These are phyloP conservation scores for Phytophthora pisi DNA, from an alignment of 352 stramenopile genomes.

Conservation along the genomic window DNA sequence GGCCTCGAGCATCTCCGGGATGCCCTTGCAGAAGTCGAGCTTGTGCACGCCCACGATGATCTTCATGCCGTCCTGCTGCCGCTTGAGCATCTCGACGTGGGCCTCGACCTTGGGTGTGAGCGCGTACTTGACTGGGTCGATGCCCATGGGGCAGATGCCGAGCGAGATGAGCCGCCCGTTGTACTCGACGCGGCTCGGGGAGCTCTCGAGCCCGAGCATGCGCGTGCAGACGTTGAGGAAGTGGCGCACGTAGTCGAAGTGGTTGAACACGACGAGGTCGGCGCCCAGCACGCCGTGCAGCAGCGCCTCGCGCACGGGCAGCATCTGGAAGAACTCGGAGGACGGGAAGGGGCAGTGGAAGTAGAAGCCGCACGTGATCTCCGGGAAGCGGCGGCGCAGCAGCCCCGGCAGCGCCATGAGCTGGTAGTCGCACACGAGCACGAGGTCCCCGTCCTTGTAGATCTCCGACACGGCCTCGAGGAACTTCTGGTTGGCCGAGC, in stretches of 20 bases:
- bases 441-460: slow-evolving; percentile 85
- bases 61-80: slow-evolving; percentile 73
- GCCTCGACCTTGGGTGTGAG: slow-evolving; percentile 58
- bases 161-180: slow-evolving; percentile 88
- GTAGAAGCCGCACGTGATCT: slow-evolving; percentile 88
- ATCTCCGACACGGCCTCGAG: slow-evolving; percentile 81
- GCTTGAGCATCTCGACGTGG: slow-evolving; percentile 57
- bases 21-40: slow-evolving; percentile 86
- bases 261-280: slow-evolving; percentile 89
- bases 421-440: slow-evolving; percentile 92
- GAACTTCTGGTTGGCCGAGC: slow-evolving; percentile 87
- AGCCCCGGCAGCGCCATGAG: slow-evolving; percentile 85
- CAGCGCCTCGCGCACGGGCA: slow-evolving; percentile 75
- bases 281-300: slow-evolving; percentile 85
- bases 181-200: slow-evolving; percentile 86
- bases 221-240: slow-evolving; percentile 87
- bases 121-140: slow-evolving; percentile 85
- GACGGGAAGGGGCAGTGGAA: slow-evolving; percentile 92
- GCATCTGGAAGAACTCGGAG: slow-evolving; percentile 92
- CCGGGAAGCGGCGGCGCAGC: slow-evolving; percentile 74
- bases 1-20: slow-evolving; percentile 89
- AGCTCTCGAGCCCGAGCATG: slow-evolving; percentile 87
- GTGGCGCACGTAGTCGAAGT: slow-evolving; percentile 91
- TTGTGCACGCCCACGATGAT: slow-evolving; percentile 83
- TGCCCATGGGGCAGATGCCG: slow-evolving; percentile 91